Base-by-base conservation (phyloP, 495 filamentous ascomycete genomes). In the Corynascus novoguineensis region DNA sequence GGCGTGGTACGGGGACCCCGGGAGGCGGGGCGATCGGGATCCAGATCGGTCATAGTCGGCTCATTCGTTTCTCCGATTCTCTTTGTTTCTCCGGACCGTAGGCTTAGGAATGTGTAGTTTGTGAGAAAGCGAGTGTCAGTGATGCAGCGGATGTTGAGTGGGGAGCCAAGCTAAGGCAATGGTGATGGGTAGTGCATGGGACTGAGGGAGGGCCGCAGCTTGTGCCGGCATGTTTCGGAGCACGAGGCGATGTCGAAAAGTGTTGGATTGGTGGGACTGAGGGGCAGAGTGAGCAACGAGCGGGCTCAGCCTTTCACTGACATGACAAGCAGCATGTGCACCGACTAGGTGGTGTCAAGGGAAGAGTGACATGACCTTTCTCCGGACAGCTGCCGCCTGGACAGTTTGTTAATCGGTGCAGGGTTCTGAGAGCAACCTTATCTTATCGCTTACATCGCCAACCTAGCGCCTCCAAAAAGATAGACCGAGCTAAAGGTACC, bases 1-100 rank as follows among this genome's bases (percentile, higher is more conserved):
- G 68, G 56, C 5, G 55, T 52, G 21, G 57, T n/a, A 37, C 60
- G 55, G 44, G 57, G 50, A 11, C 48, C 40, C 25, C 53, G 41
- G 27, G 68, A 71, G 40, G 58, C 60, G 34, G 66, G 68, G 25
- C 66, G 68, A 28, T 52, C 46, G 29, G 28, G 10, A 10, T 61
- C 60, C 25, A 62, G 58, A 19, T 64, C 62, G 47, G 62, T 40
- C 68, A 71, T 71, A 5, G 22, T 41, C 31, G 12, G 19, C 48
- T 34, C 6, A 24, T 34, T 48, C 4, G 27, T 1, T 11, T 22
- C 2, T 7, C 1, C 0, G 5, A n/a, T 11, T 17, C 2, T 17
- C n/a, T 11, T 24, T 24, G 40, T 9, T 44, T 6, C 10, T 12
- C 11, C 4, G 6, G 34, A 31, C 22, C 6, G 24, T 17, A 8